Percentiles rank a stretch among this genome's conserved stretches.
phyloP scores from a whole-genome alignment of 1,284 basidiomycete species.

The Heliocybe sulcata region DNA sequence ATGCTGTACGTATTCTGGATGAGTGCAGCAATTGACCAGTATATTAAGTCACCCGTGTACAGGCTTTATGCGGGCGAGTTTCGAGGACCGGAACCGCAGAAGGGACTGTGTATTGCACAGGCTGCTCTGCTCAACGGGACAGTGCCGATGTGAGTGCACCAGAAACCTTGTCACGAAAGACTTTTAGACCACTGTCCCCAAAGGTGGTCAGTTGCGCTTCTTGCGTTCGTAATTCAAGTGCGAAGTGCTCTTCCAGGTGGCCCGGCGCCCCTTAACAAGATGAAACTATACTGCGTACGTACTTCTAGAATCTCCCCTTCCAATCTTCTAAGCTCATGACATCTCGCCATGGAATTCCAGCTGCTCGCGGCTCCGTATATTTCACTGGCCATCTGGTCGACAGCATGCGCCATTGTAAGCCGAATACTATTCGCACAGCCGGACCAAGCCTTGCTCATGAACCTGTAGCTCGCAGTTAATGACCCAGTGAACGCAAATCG shows the following conservation, averaged over 20 bases:
- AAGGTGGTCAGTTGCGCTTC: constrained; percentile 31
- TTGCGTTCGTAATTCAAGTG: constrained; percentile 29
- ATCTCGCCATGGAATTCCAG: constrained; percentile 12
- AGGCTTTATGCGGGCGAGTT: constrained; percentile 26
- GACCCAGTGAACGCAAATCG: constrained; percentile 22
- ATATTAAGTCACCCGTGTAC: constrained; percentile 3
- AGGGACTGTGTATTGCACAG: constrained; percentile 35
- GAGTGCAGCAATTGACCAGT: constrained; percentile 26
- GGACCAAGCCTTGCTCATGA: background rate
- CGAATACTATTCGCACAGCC: background rate
- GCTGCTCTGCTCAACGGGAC: constrained; percentile 34
- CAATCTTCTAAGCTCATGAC: background rate
- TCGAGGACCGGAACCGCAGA: constrained; percentile 30
- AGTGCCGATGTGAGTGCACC: constrained; percentile 33
- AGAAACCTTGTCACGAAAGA: background rate
- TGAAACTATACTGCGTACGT: background rate
- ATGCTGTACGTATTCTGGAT: constrained; percentile 26
- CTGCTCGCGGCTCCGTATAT: constrained; percentile 29
- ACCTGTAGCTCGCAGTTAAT: constrained; percentile 14
- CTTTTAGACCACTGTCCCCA: background rate
- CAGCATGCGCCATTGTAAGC: constrained; percentile 23
- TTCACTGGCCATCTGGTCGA: constrained; percentile 20
- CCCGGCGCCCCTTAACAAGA: background rate
- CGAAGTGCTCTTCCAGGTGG: constrained; percentile 8
- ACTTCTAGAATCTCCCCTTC: background rate